Percentiles rank a stretch among this genome's conserved stretches.
Conservation (phyloP, 2,329 filamentous ascomycete species). For the Balansia obtecta region DNA sequence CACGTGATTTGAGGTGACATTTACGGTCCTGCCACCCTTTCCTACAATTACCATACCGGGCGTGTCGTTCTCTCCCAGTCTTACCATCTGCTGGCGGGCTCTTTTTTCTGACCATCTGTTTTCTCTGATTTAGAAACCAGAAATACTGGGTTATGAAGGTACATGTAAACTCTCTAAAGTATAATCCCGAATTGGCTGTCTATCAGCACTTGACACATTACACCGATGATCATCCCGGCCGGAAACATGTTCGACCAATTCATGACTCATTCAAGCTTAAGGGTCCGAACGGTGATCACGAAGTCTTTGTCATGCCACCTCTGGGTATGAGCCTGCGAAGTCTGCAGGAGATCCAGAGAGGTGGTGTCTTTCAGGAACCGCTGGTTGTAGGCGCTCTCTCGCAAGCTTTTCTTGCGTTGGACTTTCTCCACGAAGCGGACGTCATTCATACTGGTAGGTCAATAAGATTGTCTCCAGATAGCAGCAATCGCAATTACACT, state of each 20-base stretch:
- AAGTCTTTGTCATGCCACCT: slow-evolving; percentile 21
- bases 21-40: background rate
- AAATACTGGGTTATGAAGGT: slow-evolving; percentile 22
- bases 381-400: slow-evolving; percentile 14
- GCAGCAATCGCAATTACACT: background rate
- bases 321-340: slow-evolving; percentile 25
- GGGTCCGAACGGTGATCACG: slow-evolving; percentile 20
- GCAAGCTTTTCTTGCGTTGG: slow-evolving; percentile 14
- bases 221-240: slow-evolving; percentile 16
- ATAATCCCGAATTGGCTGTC: slow-evolving; percentile 18
- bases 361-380: slow-evolving; percentile 13
- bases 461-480: background rate
- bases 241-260: slow-evolving; percentile 18
- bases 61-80: background rate
- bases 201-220: slow-evolving; percentile 16
- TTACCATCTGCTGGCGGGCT: background rate
- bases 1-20: slow-evolving; percentile 19
- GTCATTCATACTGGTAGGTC: slow-evolving; percentile 17
- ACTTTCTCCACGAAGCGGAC: slow-evolving; percentile 14
- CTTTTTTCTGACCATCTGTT: background rate
- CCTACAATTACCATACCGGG: too few species aligned
- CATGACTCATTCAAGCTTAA: slow-evolving; percentile 22
- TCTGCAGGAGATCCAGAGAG: slow-evolving; percentile 17
- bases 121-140: slow-evolving; percentile 8
- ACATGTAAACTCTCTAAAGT: slow-evolving; percentile 16